Evolutionary conservation across 257 asterid genomes (phyloP), one percentile per base, ranked within the genome.

Genomic region (Capsicum baccatum): DNA sequence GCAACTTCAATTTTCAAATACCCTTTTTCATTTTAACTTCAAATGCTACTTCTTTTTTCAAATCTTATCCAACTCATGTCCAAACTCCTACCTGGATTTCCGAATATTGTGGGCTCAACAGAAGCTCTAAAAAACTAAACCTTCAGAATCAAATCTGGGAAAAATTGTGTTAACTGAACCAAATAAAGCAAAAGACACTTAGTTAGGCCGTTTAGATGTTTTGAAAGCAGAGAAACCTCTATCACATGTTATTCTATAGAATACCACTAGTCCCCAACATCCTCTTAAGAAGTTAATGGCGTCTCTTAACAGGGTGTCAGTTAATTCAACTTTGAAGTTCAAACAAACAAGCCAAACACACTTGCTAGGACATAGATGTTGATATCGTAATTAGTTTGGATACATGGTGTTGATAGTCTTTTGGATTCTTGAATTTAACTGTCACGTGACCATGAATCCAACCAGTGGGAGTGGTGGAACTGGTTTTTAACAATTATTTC

Each of bases 111-210:
- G 9, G 79, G 37, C 57, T 44, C 37, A 70, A 70, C 57, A 70
- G 57, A 44, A 44, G 79, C 79, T 47, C 39, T 21, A 47, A 71
- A n/a, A 2, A 6, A 11, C 37, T 71, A 71, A 4, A 44, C 55
- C 17, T 71, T 71, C 57, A 10, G 9, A n/a, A 70, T 42, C 57
- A 71, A 71, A 5, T 44, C 79, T 71, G 58, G 26, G 33, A 17
- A 70, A 47, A 71, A 47, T 71, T 71, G 58, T 71, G 57, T 71
- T 71, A 44, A 44, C 35, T 44, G 79, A 17, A 71, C 79, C 57
- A 71, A 47, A 71, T 71, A 71, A 71, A 71, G 8, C 79, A 44
- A 47, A 60, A 21, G 8, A 67, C 50, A 17, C 58, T 44, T 71
- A 39, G 79, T 47, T 71, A 44, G 58, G 37, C n/a, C 9, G 0